These are phyloP conservation scores for Eucalyptus regnans DNA, from an alignment of 345 rosid species.

Conservation along the genomic window DNA sequence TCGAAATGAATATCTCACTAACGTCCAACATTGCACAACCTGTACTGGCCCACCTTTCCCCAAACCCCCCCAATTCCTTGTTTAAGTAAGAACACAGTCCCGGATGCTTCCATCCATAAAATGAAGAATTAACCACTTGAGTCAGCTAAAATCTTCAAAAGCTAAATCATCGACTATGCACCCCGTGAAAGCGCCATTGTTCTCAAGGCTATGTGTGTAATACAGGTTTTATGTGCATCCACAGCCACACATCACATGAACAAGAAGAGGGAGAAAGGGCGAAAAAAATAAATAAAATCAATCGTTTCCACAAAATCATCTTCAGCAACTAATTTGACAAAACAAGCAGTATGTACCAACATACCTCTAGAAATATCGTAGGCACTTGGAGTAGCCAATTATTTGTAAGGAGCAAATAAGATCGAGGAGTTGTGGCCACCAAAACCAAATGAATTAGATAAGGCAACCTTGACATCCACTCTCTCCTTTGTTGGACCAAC, in stretches of 20 bases:
- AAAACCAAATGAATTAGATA: constrained; percentile 88
- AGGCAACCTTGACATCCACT: constrained; percentile 65
- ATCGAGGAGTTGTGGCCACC: constrained; percentile 99
- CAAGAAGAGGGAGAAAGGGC: background rate
- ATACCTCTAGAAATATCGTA: background rate
- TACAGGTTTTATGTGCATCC: background rate
- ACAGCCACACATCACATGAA: background rate
- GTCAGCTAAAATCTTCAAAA: background rate
- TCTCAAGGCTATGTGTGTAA: background rate
- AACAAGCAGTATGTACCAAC: background rate
- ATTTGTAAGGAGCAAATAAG: constrained; percentile 85
- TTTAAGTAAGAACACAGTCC: background rate
- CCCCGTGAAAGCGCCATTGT: background rate
- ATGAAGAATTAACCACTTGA: background rate
- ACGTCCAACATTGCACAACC: background rate
- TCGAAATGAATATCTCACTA: background rate
- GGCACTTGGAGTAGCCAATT: constrained; percentile 1
- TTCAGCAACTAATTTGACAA: background rate
- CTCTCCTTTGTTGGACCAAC: constrained; percentile 88
- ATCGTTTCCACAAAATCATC: background rate
- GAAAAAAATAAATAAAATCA: background rate
- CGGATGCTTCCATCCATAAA: background rate
- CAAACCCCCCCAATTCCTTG: background rate
- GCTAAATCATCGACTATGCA: background rate
- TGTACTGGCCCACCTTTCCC: background rate